Evolutionary conservation across 768 basidiomycete genomes (phyloP).

Genomic region (Panellus pusillus): DNA sequence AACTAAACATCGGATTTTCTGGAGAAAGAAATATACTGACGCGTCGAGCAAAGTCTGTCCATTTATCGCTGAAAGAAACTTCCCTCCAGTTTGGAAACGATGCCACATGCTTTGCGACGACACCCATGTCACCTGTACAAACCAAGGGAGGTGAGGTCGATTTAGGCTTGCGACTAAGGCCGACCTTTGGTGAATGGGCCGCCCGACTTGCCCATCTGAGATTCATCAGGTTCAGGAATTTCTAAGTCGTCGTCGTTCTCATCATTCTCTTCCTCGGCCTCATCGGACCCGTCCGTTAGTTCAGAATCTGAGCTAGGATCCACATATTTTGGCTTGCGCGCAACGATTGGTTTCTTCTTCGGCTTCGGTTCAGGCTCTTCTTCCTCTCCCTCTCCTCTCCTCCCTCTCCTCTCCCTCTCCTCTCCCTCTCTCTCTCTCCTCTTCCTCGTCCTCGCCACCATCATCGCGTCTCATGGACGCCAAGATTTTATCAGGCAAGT

Average conservation of each 20-base stretch:
- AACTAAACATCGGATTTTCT: not conserved
- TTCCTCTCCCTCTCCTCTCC: slow-evolving; percentile 27
- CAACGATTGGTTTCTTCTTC: slow-evolving; percentile 28
- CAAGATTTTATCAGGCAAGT: slow-evolving; percentile 65
- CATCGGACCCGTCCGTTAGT: slow-evolving; percentile 27
- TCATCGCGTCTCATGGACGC: slow-evolving; percentile 38
- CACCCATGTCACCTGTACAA: slow-evolving; percentile 52
- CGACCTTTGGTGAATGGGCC: slow-evolving; percentile 44
- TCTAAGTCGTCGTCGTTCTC: slow-evolving; percentile 37
- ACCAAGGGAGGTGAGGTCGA: not conserved
- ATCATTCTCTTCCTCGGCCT: slow-evolving; percentile 29
- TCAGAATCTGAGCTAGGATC: slow-evolving; percentile 34
- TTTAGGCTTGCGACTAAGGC: not conserved
- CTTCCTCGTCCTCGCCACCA: slow-evolving; percentile 25
- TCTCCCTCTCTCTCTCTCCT: slow-evolving; percentile 27
- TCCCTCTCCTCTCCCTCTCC: slow-evolving; percentile 26
- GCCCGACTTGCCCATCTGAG: slow-evolving; percentile 54
- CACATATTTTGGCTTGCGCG: slow-evolving; percentile 33
- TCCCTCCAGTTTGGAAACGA: slow-evolving; percentile 46
- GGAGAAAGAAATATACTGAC: slow-evolving; percentile 2
- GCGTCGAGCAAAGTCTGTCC: slow-evolving; percentile 45
- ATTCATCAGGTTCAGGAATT: slow-evolving; percentile 35
- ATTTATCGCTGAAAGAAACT: slow-evolving; percentile 45
- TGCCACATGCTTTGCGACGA: slow-evolving; percentile 60
- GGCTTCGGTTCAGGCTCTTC: slow-evolving; percentile 25